Percentiles rank a stretch among this genome's conserved stretches.
Evolutionary conservation across 1,284 basidiomycete genomes (phyloP).

Genomic region (Ustilago xerochloae): DNA sequence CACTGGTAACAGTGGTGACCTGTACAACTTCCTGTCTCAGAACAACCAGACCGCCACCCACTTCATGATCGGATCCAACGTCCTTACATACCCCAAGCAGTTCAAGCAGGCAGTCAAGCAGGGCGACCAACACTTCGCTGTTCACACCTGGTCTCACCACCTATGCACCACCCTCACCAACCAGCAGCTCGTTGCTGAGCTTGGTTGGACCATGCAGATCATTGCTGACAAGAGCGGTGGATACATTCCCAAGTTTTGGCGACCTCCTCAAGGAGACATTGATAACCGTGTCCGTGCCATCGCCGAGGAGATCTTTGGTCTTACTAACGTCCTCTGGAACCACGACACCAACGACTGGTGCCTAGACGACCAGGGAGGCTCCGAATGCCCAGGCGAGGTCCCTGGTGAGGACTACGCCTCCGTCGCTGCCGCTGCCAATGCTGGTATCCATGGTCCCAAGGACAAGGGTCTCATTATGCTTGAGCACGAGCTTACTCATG

Average conservation of each 20-base stretch:
- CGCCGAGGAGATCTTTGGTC: constrained; percentile 64
- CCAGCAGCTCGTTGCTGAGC: constrained; percentile 89
- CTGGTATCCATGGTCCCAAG: constrained; percentile 34
- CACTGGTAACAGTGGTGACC: constrained; percentile 77
- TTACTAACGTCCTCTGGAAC: constrained; percentile 64
- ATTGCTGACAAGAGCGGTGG: constrained; percentile 73
- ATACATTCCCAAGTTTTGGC: constrained; percentile 69
- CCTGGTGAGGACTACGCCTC: constrained; percentile 39
- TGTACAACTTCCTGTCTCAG: constrained; percentile 76
- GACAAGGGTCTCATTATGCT: constrained; percentile 80
- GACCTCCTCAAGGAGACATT: constrained; percentile 66
- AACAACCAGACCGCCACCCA: constrained; percentile 83
- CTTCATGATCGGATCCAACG: constrained; percentile 90
- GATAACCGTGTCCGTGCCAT: constrained; percentile 67
- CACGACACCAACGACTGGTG: constrained; percentile 64
- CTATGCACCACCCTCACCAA: constrained; percentile 82
- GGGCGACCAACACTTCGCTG: constrained; percentile 71
- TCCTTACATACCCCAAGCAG: constrained; percentile 80
- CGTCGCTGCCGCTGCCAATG: constrained; percentile 35
- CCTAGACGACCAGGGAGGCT: constrained; percentile 52
- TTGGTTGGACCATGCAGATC: constrained; percentile 87
- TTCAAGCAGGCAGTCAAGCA: constrained; percentile 83
- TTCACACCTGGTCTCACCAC: constrained; percentile 72
- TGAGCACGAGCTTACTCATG: constrained; percentile 81
- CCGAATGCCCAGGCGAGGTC: constrained; percentile 41